Base-by-base conservation (phyloP, 2,329 filamentous ascomycete genomes). In the Zasmidium angulare region DNA sequence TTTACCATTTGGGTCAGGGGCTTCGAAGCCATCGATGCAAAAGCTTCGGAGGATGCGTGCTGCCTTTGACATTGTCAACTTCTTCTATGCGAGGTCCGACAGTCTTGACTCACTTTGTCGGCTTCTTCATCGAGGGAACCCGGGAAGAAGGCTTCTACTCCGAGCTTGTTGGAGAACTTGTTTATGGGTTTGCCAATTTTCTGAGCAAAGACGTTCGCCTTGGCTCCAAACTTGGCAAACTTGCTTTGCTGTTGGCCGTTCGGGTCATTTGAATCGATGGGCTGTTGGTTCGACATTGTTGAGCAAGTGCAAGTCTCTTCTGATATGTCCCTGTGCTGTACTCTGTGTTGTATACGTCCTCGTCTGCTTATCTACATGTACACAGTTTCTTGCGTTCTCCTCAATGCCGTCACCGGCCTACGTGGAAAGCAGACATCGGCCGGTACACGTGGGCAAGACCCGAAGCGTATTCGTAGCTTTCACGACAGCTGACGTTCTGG, bases 11-110 rank as follows among this genome's bases (percentile, higher is more conserved):
- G 21, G 79, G n/a, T 47, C 74, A 84, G 78, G 64, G 73, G 53
- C 77, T 75, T 62, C 81, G 74, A 89, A 89, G 14, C 86, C 86
- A 81, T 89, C 86, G 74, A 68, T 90, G 61, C 31, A 96, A 76
- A 96, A 96, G 23, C 90, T 93, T 71, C 91, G 89, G 46, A 96
- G 77, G 61, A 96, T 96, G 55, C 91, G 84, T 58, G 91, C 91
- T 48, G 91, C 90, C 78, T 96, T 20, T 96, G 76, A 96, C n/a
- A 10, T 7, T 7, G 12, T 24, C 22, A 17, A 6, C 22, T 50
- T 22, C 12, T 50, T 20, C 3, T 22, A 6, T 7, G 23, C 4
- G 9, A 11, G 9, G 6, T 24, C 22, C 7, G 9, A 90, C 6
- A 46, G 6, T 17, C n/a, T 46, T 6, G 4, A 75, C 89, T 47